phyloP scores from a whole-genome alignment of 371 early-diverging fungal genomes.

The Nematocida homosporus region DNA sequence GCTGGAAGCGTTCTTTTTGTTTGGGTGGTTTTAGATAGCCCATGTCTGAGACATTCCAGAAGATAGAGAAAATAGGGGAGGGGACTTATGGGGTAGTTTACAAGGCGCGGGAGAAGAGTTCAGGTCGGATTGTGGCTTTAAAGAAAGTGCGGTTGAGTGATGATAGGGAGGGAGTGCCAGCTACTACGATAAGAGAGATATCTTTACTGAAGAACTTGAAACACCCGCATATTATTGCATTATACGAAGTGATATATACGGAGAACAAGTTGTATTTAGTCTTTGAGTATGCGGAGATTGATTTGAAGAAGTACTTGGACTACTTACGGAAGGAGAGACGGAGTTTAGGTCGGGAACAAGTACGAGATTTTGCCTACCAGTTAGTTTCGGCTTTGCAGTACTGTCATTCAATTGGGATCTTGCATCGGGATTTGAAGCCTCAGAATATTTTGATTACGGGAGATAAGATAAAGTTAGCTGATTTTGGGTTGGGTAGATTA shows the following conservation, averaged over 20 bases:
- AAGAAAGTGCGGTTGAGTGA: conserved; percentile 90
- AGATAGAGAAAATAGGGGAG: conserved; percentile 85
- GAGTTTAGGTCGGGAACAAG: conserved; percentile 65
- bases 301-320: conserved; percentile 87
- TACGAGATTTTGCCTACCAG: conserved; percentile 73
- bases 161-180: conserved; percentile 89
- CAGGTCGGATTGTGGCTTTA: conserved; percentile 85
- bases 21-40: conserved; percentile 7
- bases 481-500: conserved; percentile 67
- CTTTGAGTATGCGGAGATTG: conserved; percentile 94
- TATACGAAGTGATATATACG: conserved; percentile 93
- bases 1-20: conserved; percentile 69
- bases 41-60: conserved; percentile 70
- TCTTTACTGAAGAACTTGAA: conserved; percentile 84
- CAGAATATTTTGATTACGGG: conserved; percentile 71
- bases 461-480: conserved; percentile 65
- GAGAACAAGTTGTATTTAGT: conserved; percentile 90
- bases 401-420: conserved; percentile 91
- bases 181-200: conserved; percentile 89
- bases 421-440: conserved; percentile 84
- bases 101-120: conserved; percentile 81
- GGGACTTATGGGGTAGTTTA: conserved; percentile 99
- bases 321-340: conserved; percentile 69
- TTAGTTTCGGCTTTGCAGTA: conserved; percentile 91
- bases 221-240: conserved; percentile 79